Conservation (phyloP, 208 protist genomes). For the Trypanosomatidae sp. region DNA sequence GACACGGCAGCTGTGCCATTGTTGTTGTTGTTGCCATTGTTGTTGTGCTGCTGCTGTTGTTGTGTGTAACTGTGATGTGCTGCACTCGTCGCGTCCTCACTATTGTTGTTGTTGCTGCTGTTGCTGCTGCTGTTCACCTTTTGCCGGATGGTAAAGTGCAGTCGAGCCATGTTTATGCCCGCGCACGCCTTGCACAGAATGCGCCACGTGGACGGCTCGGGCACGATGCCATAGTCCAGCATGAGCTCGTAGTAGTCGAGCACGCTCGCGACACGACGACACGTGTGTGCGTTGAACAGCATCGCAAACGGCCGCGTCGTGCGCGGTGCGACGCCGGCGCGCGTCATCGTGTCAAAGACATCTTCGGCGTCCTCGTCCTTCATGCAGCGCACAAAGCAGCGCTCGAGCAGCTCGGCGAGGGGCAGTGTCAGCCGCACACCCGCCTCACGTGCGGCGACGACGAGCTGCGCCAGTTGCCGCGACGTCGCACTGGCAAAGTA, state of each 20-base stretch:
- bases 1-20: conserved; percentile 6
- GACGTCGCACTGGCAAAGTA: neutral
- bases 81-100: neutral
- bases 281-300: conserved; percentile 52
- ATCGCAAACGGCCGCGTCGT: conserved; percentile 71
- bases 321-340: conserved; percentile 46
- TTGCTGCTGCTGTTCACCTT: conserved; percentile 7
- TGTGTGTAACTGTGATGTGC: conserved; percentile 4
- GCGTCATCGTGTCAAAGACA: conserved; percentile 38
- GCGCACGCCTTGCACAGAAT: conserved; percentile 71
- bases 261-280: conserved; percentile 14
- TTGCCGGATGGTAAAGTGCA: conserved; percentile 52
- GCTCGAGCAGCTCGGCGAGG: conserved; percentile 40
- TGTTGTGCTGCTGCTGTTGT: neutral
- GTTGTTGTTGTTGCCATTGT: conserved; percentile 1
- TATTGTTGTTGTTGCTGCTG: neutral
- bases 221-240: conserved; percentile 75
- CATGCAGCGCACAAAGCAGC: conserved; percentile 55
- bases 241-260: conserved; percentile 82
- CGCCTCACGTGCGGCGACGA: conserved; percentile 25
- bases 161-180: conserved; percentile 33
- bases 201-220: conserved; percentile 57
- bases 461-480: conserved; percentile 21
- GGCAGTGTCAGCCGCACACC: conserved; percentile 21
- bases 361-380: conserved; percentile 42